phyloP scores from a whole-genome alignment of 257 asterid genomes.

The Echium plantagineum region DNA sequence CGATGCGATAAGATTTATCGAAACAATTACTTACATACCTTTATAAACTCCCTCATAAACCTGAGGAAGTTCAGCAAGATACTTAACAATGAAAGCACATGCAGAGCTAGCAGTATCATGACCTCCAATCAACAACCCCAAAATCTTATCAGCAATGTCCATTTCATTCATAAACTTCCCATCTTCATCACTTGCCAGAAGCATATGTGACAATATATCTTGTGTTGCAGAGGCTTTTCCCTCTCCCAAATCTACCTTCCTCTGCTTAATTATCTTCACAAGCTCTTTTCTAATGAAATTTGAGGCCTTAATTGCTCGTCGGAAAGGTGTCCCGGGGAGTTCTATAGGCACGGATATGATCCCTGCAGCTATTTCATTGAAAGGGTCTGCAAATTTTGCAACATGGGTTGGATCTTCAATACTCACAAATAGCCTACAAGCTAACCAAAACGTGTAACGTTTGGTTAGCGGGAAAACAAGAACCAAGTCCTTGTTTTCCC shows the following conservation, averaged over 20 bases:
- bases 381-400: constrained; percentile 33
- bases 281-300: constrained; percentile 33
- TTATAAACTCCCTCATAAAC: constrained; percentile 41
- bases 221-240: constrained; percentile 33
- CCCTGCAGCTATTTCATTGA: constrained; percentile 39
- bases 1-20: no score
- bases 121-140: constrained; percentile 51
- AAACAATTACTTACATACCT: no score
- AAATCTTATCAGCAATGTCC: constrained; percentile 46
- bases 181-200: constrained; percentile 34
- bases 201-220: constrained; percentile 61
- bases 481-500: constrained; percentile 39
- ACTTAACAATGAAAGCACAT: constrained; percentile 44
- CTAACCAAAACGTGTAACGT: constrained; percentile 46
- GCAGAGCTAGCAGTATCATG: constrained; percentile 60
- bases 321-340: constrained; percentile 45
- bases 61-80: constrained; percentile 49
- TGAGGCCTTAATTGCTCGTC: constrained; percentile 40
- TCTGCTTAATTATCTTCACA: constrained; percentile 27
- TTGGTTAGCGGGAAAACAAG: constrained; percentile 34
- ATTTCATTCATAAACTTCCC: constrained; percentile 45
- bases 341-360: constrained; percentile 41
- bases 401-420: constrained; percentile 41
- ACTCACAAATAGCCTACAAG: constrained; percentile 37
- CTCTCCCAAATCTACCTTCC: constrained; percentile 34